Base-by-base conservation (phyloP, 768 basidiomycete species). In the Grammothele lineata region DNA sequence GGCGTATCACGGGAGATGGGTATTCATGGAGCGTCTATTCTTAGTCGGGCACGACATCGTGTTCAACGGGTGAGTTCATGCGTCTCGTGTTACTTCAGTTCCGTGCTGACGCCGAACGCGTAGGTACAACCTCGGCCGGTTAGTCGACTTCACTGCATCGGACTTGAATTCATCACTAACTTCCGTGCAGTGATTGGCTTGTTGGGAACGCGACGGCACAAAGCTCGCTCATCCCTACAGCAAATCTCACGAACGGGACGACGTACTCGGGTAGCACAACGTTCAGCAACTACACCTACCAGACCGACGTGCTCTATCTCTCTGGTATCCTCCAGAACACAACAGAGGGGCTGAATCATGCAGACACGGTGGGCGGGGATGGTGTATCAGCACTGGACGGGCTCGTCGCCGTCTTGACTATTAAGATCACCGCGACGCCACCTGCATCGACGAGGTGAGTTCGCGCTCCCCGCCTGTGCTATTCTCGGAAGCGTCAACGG, bases 51-150 rank as follows among this genome's bases (percentile, higher is more conserved):
- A 92, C 63, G 81, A 88, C 56, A 88, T 93, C 60, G 60, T 87
- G 17, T 66, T 69, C 6, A 76, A 92, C 48, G 92, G 91, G 64
- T 91, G 24, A 17, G 67, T 58, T 17, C 19, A 18, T 23, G 3
- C 4, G 14, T 24, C 22, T 27, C 5, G 4, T 11, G 23, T 21
- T 34, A 24, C 24, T 9, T 43, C 23, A 3, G 27, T 30, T 30
- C 40, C 17, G 36, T 15, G 19, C 46, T 57, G 37, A 54, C 33
- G 1, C 5, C 12, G 43, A 26, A 14, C 19, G 4, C 35, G 15
- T n/a, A 78, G 81, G 6, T 84, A 94, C 65, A 83, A 93, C 60
- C 70, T 85, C 24, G 92, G 84, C 11, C 83, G 82, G 80, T 80
- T 48, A 48, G 70, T 25, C 33, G n/a, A 19, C 15, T 19, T 34